These are phyloP conservation scores for Westerdykella sp. DNA, from an alignment of 2,329 filamentous ascomycete species.

Conservation along the genomic window DNA sequence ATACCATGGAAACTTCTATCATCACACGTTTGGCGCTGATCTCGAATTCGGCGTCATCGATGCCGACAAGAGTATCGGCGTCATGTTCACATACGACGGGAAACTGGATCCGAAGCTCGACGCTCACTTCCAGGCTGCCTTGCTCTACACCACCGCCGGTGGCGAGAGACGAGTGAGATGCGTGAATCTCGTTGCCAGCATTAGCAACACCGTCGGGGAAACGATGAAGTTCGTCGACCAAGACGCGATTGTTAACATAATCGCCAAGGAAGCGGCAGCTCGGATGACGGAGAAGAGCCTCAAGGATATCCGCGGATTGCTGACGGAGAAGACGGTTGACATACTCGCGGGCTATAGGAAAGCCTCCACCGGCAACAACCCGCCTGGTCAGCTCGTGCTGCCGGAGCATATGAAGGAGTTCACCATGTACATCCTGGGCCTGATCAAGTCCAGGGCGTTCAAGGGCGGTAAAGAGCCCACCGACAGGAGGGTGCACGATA, in stretches of 20 bases:
- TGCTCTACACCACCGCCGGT: constrained; percentile 86
- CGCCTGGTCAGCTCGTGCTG: constrained; percentile 86
- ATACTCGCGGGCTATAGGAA: constrained; percentile 89
- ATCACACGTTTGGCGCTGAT: constrained; percentile 91
- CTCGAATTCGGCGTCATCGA: constrained; percentile 90
- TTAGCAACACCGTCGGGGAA: constrained; percentile 78
- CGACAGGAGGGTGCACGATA: constrained; percentile 84
- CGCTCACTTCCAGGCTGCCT: constrained; percentile 91
- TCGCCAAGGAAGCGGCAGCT: constrained; percentile 91
- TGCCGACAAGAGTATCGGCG: constrained; percentile 84
- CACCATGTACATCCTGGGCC: constrained; percentile 86
- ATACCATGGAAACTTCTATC: constrained; percentile 96
- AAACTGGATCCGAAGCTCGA: constrained; percentile 96
- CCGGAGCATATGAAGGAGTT: constrained; percentile 96
- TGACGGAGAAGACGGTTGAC: constrained; percentile 90
- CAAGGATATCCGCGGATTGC: constrained; percentile 74
- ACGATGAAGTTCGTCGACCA: constrained; percentile 91
- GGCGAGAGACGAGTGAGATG: constrained; percentile 88
- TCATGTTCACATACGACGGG: constrained; percentile 91
- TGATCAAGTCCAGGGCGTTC: constrained; percentile 87
- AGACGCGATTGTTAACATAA: constrained; percentile 79
- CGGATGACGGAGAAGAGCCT: constrained; percentile 70
- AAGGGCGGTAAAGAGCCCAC: constrained; percentile 87
- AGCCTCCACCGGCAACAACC: constrained; percentile 79
- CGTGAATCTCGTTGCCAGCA: constrained; percentile 86